Evolutionary conservation across 139 green algal species (phyloP), one percentile per base, ranked within the genome.

Genomic region (Micractinium sp.): DNA sequence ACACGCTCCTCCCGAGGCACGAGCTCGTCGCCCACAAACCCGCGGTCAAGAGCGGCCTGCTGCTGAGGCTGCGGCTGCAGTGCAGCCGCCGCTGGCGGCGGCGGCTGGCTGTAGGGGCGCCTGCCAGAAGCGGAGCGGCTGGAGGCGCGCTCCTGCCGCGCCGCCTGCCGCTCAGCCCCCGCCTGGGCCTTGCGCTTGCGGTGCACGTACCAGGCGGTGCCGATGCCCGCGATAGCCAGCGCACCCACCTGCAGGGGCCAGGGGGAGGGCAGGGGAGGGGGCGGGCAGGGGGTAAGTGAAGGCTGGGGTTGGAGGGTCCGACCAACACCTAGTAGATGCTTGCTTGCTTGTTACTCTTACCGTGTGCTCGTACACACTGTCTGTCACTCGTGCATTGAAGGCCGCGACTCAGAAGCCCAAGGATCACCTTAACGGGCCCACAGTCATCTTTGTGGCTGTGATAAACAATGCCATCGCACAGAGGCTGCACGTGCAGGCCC

Each of bases 171-270:
- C 75, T 81, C 75, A 0, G 75, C 75, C 29, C 13, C 71, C 29
- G 71, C 71, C 71, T 77, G 71, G 33, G 7, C 5, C 75, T 60
- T 81, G 75, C 75, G 75, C 75, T 81, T 81, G 75, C 75, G 75
- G 75, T 53, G 75, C 35, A 47, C 35, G 16, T 81, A 81, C 35
- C 75, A 47, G 35, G 75, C 75, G 36, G 35, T n/a, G 35, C 29
- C 75, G 36, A 53, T 53, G 75, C 75, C 75, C 12, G 75, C 75
- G 22, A 81, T 36, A 2, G 35, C 33, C 75, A 81, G 75, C 19
- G 36, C 75, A 33, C 75, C 75, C 35, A 81, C 75, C 35, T 56
- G 47, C 47, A 56, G 47, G 47, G 47, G 47, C 7, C 5, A 56
- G 47, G 47, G 47, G 47, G 9, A 56, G 47, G 47, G 47, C 7